Evolutionary conservation across 1,284 basidiomycete genomes (phyloP), one percentile per base, ranked within the genome.

Genomic region (Vanrija sp.): DNA sequence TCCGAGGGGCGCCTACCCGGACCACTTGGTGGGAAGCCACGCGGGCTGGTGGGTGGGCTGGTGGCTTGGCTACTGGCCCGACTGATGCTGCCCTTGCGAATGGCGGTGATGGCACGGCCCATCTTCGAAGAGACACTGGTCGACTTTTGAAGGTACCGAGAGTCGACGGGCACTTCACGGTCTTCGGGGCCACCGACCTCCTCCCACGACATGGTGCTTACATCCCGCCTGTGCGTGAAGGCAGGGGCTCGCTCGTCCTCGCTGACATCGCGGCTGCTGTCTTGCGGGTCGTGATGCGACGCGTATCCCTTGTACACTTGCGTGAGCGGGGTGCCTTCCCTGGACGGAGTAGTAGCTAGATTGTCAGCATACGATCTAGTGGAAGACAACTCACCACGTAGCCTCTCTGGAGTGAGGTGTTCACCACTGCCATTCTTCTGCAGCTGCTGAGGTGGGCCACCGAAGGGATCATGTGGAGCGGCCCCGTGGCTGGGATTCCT

Each of bases 171-270:
- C 1, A 67, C 62, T 41, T 63, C 63, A 45, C 57, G 59, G 41
- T 68, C 62, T 2, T 56, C 61, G 8, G 51, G 45, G 10, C 65
- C 63, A 18, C 64, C 64, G 5, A 72, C 60, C 49, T 70, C 67
- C 46, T 70, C 69, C 72, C 72, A 73, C 9, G 68, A 70, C 67
- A 69, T 71, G 52, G 54, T 52, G 51, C 64, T 67, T 18, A 56
- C 55, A 19, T 18, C 38, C 38, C 56, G 53, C 7, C 31, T 31
- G 31, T 31, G 31, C 9, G 31, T 9, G 1, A 2, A 5, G 15
- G 12, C 31, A 31, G 5, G 31, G 1, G 31, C 9, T 16, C 25
- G 19, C 15, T 46, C 27, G 31, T 20, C 23, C 6, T 46, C 45
- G 42, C 18, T 24, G 20, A n/a, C 20, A 25, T 44, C 42, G 16